Evolutionary conservation across 805 yeast species (phyloP).

Genomic region (Tetrapisispora namnaoensis): DNA sequence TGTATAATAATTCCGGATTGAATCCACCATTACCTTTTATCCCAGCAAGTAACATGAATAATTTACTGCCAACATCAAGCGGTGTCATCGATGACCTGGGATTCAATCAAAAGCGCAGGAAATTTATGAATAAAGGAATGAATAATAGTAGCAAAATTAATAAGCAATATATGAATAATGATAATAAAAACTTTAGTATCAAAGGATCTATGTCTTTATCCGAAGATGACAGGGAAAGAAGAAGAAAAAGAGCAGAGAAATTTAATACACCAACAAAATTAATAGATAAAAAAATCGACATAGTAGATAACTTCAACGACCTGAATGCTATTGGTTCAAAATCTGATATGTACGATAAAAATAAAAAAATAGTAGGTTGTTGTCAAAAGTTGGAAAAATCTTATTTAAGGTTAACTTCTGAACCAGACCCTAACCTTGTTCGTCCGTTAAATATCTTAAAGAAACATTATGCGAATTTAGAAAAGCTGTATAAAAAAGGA

Average conservation of each 20-base stretch:
- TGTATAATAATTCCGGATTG: conserved; percentile 1
- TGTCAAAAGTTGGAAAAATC: conserved; percentile 61
- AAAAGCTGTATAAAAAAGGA: conserved; percentile 40
- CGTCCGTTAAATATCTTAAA: conserved; percentile 60
- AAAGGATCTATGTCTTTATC: neutral
- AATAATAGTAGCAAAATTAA: neutral
- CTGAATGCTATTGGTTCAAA: conserved; percentile 25
- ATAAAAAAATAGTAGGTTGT: conserved; percentile 48
- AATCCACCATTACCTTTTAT: neutral
- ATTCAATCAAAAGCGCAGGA: neutral
- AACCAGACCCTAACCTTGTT: conserved; percentile 76
- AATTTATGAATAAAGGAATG: neutral
- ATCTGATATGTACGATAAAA: conserved; percentile 26
- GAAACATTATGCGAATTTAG: conserved; percentile 45
- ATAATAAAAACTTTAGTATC: neutral
- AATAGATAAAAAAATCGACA: conserved; percentile 4
- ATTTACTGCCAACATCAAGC: neutral
- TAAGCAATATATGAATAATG: neutral
- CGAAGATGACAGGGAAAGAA: conserved; percentile 18
- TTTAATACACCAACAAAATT: conserved; percentile 15
- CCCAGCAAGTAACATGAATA: neutral
- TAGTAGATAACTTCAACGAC: conserved; percentile 19
- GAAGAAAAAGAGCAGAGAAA: conserved; percentile 30
- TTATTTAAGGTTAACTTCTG: conserved; percentile 79
- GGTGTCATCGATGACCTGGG: neutral